Evolutionary conservation across 2,329 filamentous ascomycete genomes (phyloP).

Genomic region (Claviceps humidiphila): DNA sequence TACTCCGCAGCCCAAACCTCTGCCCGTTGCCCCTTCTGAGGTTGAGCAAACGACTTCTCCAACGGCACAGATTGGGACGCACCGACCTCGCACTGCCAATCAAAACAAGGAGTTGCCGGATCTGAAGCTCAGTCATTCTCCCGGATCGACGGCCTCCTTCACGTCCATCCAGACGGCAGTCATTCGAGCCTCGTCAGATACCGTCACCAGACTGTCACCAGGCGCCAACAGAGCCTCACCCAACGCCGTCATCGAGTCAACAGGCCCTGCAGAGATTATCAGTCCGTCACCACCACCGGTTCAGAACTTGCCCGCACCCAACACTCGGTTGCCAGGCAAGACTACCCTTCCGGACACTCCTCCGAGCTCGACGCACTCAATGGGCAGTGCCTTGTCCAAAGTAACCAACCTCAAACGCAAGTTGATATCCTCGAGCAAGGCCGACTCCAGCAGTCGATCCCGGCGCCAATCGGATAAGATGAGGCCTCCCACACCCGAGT

Average conservation of each 20-base stretch:
- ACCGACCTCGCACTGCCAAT: constrained; percentile 37
- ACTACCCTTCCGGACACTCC: constrained; percentile 6
- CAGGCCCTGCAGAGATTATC: not conserved
- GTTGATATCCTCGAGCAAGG: constrained; percentile 6
- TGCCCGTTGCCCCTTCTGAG: constrained; percentile 4
- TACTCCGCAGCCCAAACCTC: constrained; percentile 6
- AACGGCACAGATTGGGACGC: constrained; percentile 30
- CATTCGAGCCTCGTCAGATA: not conserved
- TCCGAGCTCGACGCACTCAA: constrained; percentile 10
- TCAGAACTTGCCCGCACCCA: constrained; percentile 16
- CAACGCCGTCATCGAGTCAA: not conserved
- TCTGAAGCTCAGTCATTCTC: constrained; percentile 33
- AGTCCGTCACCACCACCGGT: constrained; percentile 7
- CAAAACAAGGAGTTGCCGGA: constrained; percentile 32
- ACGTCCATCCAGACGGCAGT: constrained; percentile 5
- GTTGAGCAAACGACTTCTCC: constrained; percentile 15
- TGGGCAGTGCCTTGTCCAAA: constrained; percentile 22
- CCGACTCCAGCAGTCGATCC: not conserved
- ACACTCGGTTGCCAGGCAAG: constrained; percentile 13
- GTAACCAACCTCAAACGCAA: constrained; percentile 17
- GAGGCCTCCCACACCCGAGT: constrained; percentile 36
- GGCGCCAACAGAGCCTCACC: not conserved
- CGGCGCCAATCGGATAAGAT: constrained; percentile 11
- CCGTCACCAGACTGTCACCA: not conserved
- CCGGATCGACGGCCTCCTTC: constrained; percentile 34